These are phyloP conservation scores for Pharnaceum exiguum DNA, from an alignment of 148 eudicot species.

Conservation along the genomic window DNA sequence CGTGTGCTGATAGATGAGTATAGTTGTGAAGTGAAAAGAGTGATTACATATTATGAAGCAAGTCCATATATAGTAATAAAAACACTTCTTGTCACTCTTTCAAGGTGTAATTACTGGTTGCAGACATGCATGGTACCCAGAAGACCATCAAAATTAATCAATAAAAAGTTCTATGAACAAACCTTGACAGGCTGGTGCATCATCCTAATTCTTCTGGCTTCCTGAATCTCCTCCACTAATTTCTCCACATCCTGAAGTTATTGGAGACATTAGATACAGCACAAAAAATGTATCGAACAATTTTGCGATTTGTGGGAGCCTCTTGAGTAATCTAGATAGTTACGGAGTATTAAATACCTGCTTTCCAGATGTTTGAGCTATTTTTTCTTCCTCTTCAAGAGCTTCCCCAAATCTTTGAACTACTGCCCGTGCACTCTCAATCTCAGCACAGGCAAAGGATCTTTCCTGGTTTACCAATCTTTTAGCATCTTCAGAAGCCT, in stretches of 20 bases:
- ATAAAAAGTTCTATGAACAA: conserved; percentile 2
- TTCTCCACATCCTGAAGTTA: conserved; percentile 63
- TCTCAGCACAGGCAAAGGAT: conserved; percentile 98
- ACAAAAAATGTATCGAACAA: not conserved
- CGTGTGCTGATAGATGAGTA: not conserved
- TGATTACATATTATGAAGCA: not conserved
- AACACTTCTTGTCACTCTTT: not conserved
- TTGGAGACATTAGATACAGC: conserved; percentile 1
- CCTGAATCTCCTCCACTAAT: conserved; percentile 89
- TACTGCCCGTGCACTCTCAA: conserved; percentile 94
- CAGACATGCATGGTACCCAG: not conserved
- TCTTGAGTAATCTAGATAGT: not conserved
- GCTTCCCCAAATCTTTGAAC: conserved; percentile 95
- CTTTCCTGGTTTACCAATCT: conserved; percentile 95
- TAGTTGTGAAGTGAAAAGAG: not conserved
- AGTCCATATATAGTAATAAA: not conserved
- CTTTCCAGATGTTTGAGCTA: conserved; percentile 63
- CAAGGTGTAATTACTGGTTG: no score
- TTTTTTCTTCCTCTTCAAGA: conserved; percentile 91
- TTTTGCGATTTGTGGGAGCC: not conserved
- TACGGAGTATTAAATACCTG: conserved; percentile 46
- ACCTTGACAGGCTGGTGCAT: conserved; percentile 97
- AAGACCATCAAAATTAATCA: not conserved
- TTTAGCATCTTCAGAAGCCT: conserved; percentile 99
- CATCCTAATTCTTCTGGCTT: conserved; percentile 81